Base-by-base conservation (phyloP, 176 grass and related monocot genomes). In the Bromus sterilis region DNA sequence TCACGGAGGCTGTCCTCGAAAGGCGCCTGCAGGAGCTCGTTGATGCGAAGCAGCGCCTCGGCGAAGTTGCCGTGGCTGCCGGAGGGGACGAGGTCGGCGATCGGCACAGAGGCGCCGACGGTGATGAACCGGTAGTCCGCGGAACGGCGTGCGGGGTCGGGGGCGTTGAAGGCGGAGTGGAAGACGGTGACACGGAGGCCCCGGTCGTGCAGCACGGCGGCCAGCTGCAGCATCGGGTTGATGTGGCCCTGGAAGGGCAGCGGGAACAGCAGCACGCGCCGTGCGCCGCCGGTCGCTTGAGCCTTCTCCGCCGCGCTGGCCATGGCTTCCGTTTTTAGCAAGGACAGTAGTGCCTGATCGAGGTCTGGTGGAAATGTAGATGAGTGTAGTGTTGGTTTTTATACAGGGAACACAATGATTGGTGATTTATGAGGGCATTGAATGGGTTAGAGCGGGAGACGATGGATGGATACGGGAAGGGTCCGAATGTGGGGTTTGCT, bases 171-270 rank as follows among this genome's bases (percentile, higher is more conserved):
- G 74, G 4, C 2, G 7, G 79, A 28, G 46, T 87, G 84, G 74
- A 90, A 41, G 35, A 90, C 44, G 63, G 88, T 90, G n/a, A 90
- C 41, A n/a, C 66, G 57, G 11, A 90, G 53, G 0, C 79, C 88
- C 1, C 74, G 63, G 0, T 20, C 29, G 67, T 87, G 88, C 14
- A 90, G 84, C 16, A 23, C 15, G 31, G 4, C 74, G 16, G 43
- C 84, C 10, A 90, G 88, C 31, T 87, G 75, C 16, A 87, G 37
- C 88, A 90, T 90, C 40, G 84, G 88, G 58, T 79, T 90, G n/a
- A 87, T 67, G 74, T 90, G 88, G 21, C 88, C 88, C 40, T 87
- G 80, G 76, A 83, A 87, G 44, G 80, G 84, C 33, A 73, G 56
- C 23, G 88, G 84, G 43, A 90, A 90, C 51, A 87, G 1, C 31